phyloP scores from a whole-genome alignment of 1,139 yeast species.

The Wickerhamomyces sp. region DNA sequence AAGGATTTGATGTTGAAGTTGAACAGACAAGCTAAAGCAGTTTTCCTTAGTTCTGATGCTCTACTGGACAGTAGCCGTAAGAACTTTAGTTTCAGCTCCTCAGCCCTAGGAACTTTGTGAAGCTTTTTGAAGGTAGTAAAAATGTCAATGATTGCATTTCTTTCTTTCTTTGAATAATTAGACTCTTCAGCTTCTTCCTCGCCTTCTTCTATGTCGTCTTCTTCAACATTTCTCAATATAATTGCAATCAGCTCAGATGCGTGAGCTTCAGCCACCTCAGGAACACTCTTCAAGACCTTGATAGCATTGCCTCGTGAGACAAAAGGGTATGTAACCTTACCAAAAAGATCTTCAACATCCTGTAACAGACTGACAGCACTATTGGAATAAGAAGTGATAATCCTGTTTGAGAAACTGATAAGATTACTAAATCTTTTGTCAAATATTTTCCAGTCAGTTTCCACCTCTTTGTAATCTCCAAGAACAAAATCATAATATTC shows the following conservation, averaged over 20 bases:
- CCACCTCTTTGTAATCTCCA: conserved; percentile 8
- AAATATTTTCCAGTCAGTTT: conserved; percentile 27
- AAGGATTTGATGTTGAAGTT: conserved; percentile 58
- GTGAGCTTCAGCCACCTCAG: conserved; percentile 64
- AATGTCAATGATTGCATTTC: conserved; percentile 53
- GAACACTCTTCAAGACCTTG: conserved; percentile 47
- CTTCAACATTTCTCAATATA: conserved; percentile 33
- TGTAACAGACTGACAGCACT: conserved; percentile 9
- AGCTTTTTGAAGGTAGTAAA: conserved; percentile 65
- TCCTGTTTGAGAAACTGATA: conserved; percentile 22
- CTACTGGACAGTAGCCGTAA: conserved; percentile 60
- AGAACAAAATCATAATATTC: conserved; percentile 5
- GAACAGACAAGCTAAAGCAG: conserved; percentile 70
- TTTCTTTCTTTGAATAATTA: conserved; percentile 62
- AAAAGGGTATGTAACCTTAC: conserved; percentile 25
- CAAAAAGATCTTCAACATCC: conserved; percentile 12
- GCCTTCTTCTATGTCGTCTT: too few relatives aligned
- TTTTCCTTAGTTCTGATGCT: conserved; percentile 58
- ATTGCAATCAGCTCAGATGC: conserved; percentile 53
- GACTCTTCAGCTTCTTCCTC: conserved; percentile 28
- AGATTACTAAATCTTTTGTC: conserved; percentile 35
- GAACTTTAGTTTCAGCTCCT: conserved; percentile 49
- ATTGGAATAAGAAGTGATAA: conserved; percentile 26
- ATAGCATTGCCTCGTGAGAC: conserved; percentile 46
- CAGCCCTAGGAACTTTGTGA: conserved; percentile 46